Base-by-base conservation (phyloP, 129 eudicot species). In the Kitagawia praeruptora region DNA sequence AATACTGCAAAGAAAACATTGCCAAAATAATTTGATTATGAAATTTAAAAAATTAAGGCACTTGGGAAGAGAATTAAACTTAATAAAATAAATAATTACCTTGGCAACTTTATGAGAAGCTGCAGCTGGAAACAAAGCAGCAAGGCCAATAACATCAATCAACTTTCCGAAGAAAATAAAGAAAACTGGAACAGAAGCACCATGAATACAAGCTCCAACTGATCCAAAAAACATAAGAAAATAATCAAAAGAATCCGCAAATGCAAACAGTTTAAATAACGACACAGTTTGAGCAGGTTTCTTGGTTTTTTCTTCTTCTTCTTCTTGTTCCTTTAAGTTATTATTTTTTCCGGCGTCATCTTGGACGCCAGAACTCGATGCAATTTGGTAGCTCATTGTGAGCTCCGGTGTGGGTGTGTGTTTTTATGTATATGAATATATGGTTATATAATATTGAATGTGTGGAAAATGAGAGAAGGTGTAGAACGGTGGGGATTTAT, bases 181-280 rank as follows among this genome's bases (percentile, higher is more conserved):
- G 89, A 94, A 94, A 69, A 94, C 93, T 5, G 98, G 98, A 39
- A 94, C 97, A 49, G 98, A 94, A 44, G 93, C 98, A 25, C 98
- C 98, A 25, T 94, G 98, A 70, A 90, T 78, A 77, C 93, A 88
- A 40, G 98, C 98, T 2, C 98, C 97, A 21, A 92, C 19, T 3
- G 96, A 89, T 42, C 98, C 98, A 46, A 92, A 25, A 78, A 85
- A 64, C 98, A 94, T 94, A 3, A 94, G 90, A n/a, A 91, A 76
- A 44, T 82, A 94, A 77, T 94, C 98, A 63, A 88, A 92, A 0
- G 90, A 49, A 84, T 94, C 98, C 0, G 98, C 98, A 80, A 87
- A 94, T 27, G 93, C 31, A 78, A 94, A 94, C 15, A 94, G 85
- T 63, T 90, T 94, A 2, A 85, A 27, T 45, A 94, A 75, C 0